These are phyloP conservation scores for Coemansia sp. DNA, from an alignment of 192 early-diverging fungal species.

Conservation along the genomic window DNA sequence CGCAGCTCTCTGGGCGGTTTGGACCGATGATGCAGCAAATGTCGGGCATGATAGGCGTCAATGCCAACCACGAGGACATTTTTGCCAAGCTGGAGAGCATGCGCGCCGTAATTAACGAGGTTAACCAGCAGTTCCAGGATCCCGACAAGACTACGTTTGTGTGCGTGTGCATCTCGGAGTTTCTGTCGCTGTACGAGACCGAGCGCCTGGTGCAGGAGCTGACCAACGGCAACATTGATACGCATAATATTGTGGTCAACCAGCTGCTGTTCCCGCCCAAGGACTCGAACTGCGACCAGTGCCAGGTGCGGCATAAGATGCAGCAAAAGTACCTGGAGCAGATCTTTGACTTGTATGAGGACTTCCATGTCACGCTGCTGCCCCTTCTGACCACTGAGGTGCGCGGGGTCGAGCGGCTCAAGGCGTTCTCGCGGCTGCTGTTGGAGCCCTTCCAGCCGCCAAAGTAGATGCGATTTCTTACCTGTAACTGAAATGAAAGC, in stretches of 20 bases:
- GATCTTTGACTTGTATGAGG: conserved; percentile 98
- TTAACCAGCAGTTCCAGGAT: conserved; percentile 99
- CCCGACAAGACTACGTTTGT: conserved; percentile 98
- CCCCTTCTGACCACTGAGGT: conserved; percentile 96
- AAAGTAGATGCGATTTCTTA: conserved; percentile 14
- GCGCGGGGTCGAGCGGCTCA: conserved; percentile 89
- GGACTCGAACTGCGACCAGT: conserved; percentile 82
- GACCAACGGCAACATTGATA: conserved; percentile 95
- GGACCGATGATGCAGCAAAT: conserved; percentile 95
- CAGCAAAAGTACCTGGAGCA: conserved; percentile 98
- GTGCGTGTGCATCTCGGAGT: conserved; percentile 99
- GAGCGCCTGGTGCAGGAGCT: conserved; percentile 99
- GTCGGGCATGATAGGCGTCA: conserved; percentile 80
- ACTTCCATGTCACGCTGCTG: conserved; percentile 94
- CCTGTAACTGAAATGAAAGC: not conserved
- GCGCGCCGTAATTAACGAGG: conserved; percentile 94
- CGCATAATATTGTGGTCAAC: conserved; percentile 99
- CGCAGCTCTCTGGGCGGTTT: conserved; percentile 86
- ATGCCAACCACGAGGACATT: conserved; percentile 88
- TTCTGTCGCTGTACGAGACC: conserved; percentile 99
- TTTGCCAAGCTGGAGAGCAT: conserved; percentile 95
- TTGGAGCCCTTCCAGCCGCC: conserved; percentile 71
- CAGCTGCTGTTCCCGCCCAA: conserved; percentile 94
- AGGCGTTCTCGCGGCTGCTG: conserved; percentile 89
- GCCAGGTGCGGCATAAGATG: conserved; percentile 93